Evolutionary conservation across 2,329 filamentous ascomycete genomes (phyloP).

Genomic region (Apiospora saccharicola): DNA sequence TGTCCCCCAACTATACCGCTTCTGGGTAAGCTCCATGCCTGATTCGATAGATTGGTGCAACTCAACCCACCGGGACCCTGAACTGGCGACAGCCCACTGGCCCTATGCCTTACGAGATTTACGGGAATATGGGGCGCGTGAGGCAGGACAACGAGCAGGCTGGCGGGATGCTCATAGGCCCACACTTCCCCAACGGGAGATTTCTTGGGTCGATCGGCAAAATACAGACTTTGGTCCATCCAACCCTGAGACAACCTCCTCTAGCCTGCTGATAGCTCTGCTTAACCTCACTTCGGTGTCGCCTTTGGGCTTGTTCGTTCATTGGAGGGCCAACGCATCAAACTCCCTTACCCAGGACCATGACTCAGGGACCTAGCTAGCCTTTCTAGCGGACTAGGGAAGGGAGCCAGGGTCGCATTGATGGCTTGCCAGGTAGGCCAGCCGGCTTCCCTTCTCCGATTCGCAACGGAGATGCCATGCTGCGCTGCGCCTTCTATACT

Average conservation of each 20-base stretch:
- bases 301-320: background rate
- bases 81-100: background rate
- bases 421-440: background rate
- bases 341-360: background rate
- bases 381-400: background rate
- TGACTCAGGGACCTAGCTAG: background rate
- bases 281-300: background rate
- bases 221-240: no score
- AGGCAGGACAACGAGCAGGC: background rate
- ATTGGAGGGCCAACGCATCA: background rate
- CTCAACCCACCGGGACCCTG: background rate
- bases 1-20: background rate
- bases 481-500: background rate
- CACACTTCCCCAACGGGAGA: no score
- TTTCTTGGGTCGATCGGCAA: no score
- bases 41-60: background rate
- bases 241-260: no score
- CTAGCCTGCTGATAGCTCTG: background rate
- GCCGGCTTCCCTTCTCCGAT: background rate
- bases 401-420: background rate
- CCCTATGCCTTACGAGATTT: slow-evolving; percentile 3
- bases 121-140: background rate
- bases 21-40: background rate
- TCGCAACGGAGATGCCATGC: background rate
- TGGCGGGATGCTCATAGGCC: background rate